Conservation (phyloP, 163 green algal species). For the Scenedesmus sp. region DNA sequence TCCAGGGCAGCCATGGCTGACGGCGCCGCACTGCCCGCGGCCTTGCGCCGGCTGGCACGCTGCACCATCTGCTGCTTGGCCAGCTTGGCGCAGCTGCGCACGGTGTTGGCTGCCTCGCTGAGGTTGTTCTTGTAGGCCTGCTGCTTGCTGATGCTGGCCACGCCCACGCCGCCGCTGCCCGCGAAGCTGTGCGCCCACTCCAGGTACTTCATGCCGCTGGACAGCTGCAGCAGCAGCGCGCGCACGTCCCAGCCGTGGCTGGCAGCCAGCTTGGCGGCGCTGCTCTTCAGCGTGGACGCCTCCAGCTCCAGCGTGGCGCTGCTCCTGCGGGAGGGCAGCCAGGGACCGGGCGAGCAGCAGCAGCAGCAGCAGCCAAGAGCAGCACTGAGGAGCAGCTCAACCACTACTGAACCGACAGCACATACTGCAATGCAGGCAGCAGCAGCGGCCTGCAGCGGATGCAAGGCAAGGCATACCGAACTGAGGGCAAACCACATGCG, state of each 20-base stretch:
- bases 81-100: conserved; percentile 42
- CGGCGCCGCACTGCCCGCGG: background rate
- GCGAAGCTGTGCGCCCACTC: conserved; percentile 53
- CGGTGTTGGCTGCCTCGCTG: conserved; percentile 28
- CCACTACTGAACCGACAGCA: background rate
- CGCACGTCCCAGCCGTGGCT: conserved; percentile 51
- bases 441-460: background rate
- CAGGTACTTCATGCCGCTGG: conserved; percentile 48
- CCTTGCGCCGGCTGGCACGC: conserved; percentile 6
- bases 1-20: conserved; percentile 16
- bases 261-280: conserved; percentile 26
- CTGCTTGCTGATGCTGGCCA: conserved; percentile 52
- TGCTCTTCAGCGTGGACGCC: conserved; percentile 18
- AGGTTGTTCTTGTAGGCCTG: conserved; percentile 52
- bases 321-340: background rate
- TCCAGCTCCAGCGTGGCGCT: conserved; percentile 45
- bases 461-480: too few relatives aligned
- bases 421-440: background rate
- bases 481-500: too few relatives aligned
- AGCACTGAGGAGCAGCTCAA: background rate
- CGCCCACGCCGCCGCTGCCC: conserved; percentile 21
- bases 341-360: background rate
- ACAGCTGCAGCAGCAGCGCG: conserved; percentile 40
- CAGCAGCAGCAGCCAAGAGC: background rate
- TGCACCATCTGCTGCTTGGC: conserved; percentile 39